These are phyloP conservation scores for Ceratocystis lukuohia DNA, from an alignment of 2,329 filamentous ascomycete species.

Conservation along the genomic window DNA sequence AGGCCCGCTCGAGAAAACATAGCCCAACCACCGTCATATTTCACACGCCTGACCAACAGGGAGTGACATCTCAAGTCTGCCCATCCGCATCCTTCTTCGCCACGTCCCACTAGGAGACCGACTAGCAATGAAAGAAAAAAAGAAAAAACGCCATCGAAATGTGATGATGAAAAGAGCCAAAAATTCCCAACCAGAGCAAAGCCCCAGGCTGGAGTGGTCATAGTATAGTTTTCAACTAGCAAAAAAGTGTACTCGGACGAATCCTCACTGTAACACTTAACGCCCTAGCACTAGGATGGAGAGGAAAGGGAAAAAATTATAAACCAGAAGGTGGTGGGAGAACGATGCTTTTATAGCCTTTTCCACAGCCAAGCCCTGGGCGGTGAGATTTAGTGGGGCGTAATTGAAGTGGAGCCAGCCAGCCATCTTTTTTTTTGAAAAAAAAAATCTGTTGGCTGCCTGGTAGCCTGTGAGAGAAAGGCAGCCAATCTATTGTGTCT, in stretches of 20 bases:
- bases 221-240: conserved; percentile 75
- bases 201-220: conserved; percentile 54
- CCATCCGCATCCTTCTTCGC: conserved; percentile 30
- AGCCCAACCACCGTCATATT: no score
- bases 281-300: conserved; percentile 54
- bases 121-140: conserved; percentile 32
- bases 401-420: neutral
- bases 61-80: no score
- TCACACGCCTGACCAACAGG: no score
- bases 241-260: conserved; percentile 62
- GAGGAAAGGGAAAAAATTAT: conserved; percentile 34
- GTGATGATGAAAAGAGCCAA: conserved; percentile 37
- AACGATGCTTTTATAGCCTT: conserved; percentile 27
- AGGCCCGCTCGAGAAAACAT: no score
- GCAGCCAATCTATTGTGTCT: no score
- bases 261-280: conserved; percentile 71
- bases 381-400: conserved; percentile 12
- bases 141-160: conserved; percentile 21
- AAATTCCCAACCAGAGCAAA: conserved; percentile 58
- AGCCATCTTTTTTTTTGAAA: neutral
- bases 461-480: neutral
- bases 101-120: conserved; percentile 26
- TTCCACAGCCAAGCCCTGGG: neutral
- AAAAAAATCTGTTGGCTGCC: neutral
- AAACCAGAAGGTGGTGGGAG: conserved; percentile 18